phyloP scores from a whole-genome alignment of 768 basidiomycete species.

The Lactarius tabidus region DNA sequence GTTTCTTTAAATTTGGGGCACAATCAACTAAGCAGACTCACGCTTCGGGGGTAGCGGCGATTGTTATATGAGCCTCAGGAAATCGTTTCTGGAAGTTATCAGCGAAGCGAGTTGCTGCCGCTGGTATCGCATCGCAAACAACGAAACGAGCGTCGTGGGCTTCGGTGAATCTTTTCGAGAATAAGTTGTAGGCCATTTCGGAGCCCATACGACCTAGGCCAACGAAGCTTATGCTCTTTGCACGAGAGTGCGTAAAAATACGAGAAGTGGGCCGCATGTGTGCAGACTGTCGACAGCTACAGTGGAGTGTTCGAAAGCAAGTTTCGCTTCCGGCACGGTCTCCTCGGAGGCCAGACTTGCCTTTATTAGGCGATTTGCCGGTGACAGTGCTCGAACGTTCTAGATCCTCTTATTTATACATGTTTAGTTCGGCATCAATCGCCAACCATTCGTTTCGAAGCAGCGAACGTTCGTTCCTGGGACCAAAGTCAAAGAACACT shows the following conservation, averaged over 20 bases:
- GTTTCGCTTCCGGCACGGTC: background rate
- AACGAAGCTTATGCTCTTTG: constrained; percentile 66
- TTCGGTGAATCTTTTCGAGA: constrained; percentile 64
- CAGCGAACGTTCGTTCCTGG: background rate
- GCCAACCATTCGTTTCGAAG: background rate
- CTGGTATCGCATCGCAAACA: constrained; percentile 72
- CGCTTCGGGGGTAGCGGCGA: constrained; percentile 68
- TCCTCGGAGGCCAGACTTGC: background rate
- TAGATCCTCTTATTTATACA: background rate
- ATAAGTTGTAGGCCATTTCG: constrained; percentile 83
- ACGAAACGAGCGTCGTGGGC: constrained; percentile 56
- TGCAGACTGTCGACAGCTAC: background rate
- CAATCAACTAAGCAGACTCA: constrained; percentile 39
- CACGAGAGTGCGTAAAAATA: constrained; percentile 31
- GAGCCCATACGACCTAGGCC: constrained; percentile 87
- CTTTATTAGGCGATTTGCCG: background rate
- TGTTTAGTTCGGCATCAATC: background rate
- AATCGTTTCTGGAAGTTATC: constrained; percentile 51
- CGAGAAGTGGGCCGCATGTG: constrained; percentile 51
- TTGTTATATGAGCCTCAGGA: constrained; percentile 54
- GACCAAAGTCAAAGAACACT: too few relatives aligned
- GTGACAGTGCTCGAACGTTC: background rate
- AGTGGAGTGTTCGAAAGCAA: background rate
- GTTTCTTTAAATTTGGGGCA: background rate
- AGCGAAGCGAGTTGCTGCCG: constrained; percentile 53